These are phyloP conservation scores for Cocos nucifera DNA, from an alignment of 176 grass and related monocot species.

Conservation along the genomic window DNA sequence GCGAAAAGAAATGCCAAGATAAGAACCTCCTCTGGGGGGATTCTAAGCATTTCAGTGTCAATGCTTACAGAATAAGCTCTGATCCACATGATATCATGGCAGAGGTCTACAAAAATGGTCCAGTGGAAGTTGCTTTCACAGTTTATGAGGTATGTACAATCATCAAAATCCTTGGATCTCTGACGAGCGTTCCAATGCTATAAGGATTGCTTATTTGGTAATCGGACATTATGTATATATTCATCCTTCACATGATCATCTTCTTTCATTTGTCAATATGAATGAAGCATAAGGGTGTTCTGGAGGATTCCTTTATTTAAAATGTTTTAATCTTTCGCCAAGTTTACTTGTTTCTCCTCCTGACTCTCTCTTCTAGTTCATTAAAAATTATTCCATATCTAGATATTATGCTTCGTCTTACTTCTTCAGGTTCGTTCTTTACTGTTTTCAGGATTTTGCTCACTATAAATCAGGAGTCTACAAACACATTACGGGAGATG, in stretches of 20 bases:
- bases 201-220: too few species aligned
- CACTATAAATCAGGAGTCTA: slow-evolving; percentile 98
- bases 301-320: too few species aligned
- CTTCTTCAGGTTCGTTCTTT: neutral
- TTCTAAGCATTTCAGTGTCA: slow-evolving; percentile 68
- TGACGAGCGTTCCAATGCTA: too few species aligned
- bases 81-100: slow-evolving; percentile 73
- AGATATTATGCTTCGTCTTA: too few species aligned
- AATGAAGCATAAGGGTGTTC: too few species aligned
- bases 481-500: slow-evolving; percentile 64
- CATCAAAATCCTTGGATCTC: too few species aligned
- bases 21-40: slow-evolving; percentile 73
- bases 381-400: too few species aligned
- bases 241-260: neutral
- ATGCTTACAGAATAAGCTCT: slow-evolving; percentile 57
- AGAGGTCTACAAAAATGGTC: slow-evolving; percentile 77
- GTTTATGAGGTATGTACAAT: slow-evolving; percentile 67
- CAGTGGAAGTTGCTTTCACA: slow-evolving; percentile 75
- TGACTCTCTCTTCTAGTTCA: too few species aligned
- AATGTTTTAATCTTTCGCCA: too few species aligned
- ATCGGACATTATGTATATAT: neutral
- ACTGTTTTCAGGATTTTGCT: slow-evolving; percentile 65
- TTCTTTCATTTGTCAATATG: too few species aligned
- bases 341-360: too few species aligned
- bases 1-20: slow-evolving; percentile 80